These are phyloP conservation scores for Fusarium abutilonis DNA, from an alignment of 2,329 filamentous ascomycete genomes.

Conservation along the genomic window DNA sequence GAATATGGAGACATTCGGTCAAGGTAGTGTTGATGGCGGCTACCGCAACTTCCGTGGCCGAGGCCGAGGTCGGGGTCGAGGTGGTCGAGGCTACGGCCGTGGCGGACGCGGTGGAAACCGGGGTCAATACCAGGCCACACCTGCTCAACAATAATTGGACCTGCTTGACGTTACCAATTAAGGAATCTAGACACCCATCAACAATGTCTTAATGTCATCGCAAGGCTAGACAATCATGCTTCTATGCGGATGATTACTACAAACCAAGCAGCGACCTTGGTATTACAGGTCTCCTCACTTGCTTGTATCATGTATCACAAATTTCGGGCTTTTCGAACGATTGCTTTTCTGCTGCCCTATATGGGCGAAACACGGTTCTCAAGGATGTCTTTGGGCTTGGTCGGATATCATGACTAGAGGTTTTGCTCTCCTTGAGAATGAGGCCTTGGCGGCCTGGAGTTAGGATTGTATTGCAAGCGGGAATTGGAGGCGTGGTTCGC, in stretches of 20 bases:
- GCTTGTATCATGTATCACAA: constrained; percentile 48
- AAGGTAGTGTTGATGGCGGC: constrained; percentile 89
- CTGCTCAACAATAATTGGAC: constrained; percentile 44
- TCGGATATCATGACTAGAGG: constrained; percentile 28
- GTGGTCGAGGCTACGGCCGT: constrained; percentile 53
- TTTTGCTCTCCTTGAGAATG: constrained; percentile 29
- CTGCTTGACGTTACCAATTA: background rate
- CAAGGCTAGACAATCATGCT: constrained; percentile 5
- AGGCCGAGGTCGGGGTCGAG: constrained; percentile 74
- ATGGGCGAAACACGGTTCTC: constrained; percentile 27
- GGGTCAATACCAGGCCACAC: constrained; percentile 46
- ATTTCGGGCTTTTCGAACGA: constrained; percentile 35
- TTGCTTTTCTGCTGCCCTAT: constrained; percentile 36
- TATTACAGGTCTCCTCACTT: constrained; percentile 28
- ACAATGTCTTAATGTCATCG: constrained; percentile 6
- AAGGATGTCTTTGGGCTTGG: constrained; percentile 23
- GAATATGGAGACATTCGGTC: constrained; percentile 97
- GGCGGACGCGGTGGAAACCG: constrained; percentile 55
- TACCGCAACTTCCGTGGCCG: constrained; percentile 82
- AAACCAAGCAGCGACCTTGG: constrained; percentile 16
- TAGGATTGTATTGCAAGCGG: constrained; percentile 44
- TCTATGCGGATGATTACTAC: constrained; percentile 11
- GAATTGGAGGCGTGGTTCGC: constrained; percentile 30
- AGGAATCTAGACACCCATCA: constrained; percentile 5
- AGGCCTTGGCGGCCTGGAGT: constrained; percentile 40